Evolutionary conservation across 768 basidiomycete genomes (phyloP).

Genomic region (Pleurotus tuber-regium): DNA sequence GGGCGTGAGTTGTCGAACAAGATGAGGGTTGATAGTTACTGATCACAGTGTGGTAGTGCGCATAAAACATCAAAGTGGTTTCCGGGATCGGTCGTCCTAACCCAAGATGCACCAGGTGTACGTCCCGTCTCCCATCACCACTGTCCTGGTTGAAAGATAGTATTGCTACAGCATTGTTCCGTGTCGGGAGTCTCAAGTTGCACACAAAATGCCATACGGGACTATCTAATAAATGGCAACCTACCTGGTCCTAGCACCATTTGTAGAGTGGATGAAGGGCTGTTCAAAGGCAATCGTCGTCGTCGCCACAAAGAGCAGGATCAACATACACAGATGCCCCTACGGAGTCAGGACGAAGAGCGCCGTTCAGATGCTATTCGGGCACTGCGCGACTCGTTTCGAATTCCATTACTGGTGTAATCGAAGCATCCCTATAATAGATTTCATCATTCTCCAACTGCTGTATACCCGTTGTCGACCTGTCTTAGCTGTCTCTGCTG

Average conservation of each 20-base stretch:
- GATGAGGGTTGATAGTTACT: background rate
- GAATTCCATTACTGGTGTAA: too few relatives aligned
- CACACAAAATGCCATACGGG: slow-evolving; percentile 25
- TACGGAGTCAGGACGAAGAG: too few relatives aligned
- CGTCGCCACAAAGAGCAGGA: too few relatives aligned
- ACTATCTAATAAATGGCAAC: background rate
- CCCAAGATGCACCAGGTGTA: slow-evolving; percentile 16
- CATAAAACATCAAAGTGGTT: slow-evolving; percentile 15
- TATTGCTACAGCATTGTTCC: slow-evolving; percentile 29
- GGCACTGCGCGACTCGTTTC: too few relatives aligned
- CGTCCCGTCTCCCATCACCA: background rate
- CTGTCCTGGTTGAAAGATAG: background rate
- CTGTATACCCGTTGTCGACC: too few relatives aligned
- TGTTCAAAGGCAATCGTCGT: slow-evolving; percentile 18
- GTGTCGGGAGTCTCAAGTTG: slow-evolving; percentile 30
- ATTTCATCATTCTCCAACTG: too few relatives aligned
- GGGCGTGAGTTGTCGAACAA: background rate
- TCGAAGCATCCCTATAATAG: too few relatives aligned
- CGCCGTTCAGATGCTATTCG: too few relatives aligned
- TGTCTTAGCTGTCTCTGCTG: too few relatives aligned
- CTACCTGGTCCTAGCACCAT: slow-evolving; percentile 21
- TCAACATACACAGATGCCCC: too few relatives aligned
- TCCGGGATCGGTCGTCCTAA: slow-evolving; percentile 15
- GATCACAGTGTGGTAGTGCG: slow-evolving; percentile 7
- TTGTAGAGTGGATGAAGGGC: slow-evolving; percentile 31